Evolutionary conservation across 2,329 filamentous ascomycete species (phyloP), one percentile per base, ranked within the genome.

Genomic region (Bertia moriformis): DNA sequence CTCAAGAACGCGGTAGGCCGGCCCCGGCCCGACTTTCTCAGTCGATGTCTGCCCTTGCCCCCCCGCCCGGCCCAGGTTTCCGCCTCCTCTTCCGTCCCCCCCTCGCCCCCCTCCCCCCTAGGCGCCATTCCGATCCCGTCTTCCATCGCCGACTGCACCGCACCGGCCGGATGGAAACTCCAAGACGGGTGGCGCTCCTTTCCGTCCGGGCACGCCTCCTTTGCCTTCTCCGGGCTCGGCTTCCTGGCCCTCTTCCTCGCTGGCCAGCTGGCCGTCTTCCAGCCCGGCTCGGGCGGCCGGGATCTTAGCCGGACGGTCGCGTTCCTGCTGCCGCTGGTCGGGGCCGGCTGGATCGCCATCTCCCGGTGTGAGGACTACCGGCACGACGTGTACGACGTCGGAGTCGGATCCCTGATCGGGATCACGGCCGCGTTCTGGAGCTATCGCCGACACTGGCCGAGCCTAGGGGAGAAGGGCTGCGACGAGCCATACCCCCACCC

Each of bases 1-100:
- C 69, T 96, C 53, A 98, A 98, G 60, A 94, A 93, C 53, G 72
- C 82, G 7, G 83, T 89, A 18, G 85, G 85, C 5, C 65, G 85
- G 10, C 85, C 87, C 14, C 62, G 72, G 4, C 72, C 72, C 0
- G 72, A 77, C 46, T 54, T 77, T 3, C 53, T 77, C 18, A 77
- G 81, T n/a, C 78, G 91, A 27, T 98, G 91, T 60, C 78, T 83
- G 46, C 88, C 91, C 1, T 61, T 50, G 0, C 20, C 52, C 0
- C 63, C 57, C 22, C 72, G 71, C 2, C 61, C 67, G 30, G 53
- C 52, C 4, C 51, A 70, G 40, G 7, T 14, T 32, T 18, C 36
- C 7, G 19, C 18, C 27, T n/a, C 10, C 24, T 13, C 18, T 24
- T 18, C n/a, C 19, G 39, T 33, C 1, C 14, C 13, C 4, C 18